Evolutionary conservation across 192 early-diverging fungal genomes (phyloP).

Genomic region (Blastocladiella britannica): DNA sequence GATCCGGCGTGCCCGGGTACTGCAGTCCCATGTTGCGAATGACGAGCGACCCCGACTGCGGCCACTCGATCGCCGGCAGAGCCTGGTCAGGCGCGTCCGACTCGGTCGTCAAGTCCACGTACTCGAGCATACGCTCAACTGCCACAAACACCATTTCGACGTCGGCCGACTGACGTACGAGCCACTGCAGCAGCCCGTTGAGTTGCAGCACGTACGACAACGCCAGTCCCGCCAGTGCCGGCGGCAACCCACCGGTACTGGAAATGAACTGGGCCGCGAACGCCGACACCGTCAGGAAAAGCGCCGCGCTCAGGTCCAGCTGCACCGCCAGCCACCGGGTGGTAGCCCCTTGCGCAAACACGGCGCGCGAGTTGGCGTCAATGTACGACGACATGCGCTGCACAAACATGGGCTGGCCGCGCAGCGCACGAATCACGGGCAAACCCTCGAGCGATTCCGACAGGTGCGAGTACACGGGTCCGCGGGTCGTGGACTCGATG

Average conservation of each 20-base stretch:
- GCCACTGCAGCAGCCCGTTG: constrained; percentile 22
- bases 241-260: constrained; percentile 14
- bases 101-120: constrained; percentile 52
- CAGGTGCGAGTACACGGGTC: constrained; percentile 34
- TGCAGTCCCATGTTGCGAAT: constrained; percentile 30
- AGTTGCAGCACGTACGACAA: constrained; percentile 32
- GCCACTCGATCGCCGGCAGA: constrained; percentile 31
- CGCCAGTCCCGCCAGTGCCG: constrained; percentile 27
- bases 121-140: constrained; percentile 47
- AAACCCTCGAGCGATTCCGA: constrained; percentile 48
- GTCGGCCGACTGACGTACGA: constrained; percentile 27
- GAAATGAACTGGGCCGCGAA: constrained; percentile 23
- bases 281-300: constrained; percentile 22
- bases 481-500: constrained; percentile 41
- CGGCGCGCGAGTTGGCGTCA: constrained; percentile 36
- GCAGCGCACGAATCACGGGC: constrained; percentile 44
- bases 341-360: constrained; percentile 28
- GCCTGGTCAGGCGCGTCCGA: constrained; percentile 22
- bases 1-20: constrained; percentile 29
- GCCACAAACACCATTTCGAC: constrained; percentile 34
- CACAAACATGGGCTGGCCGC: constrained; percentile 31
- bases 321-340: constrained; percentile 34
- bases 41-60: constrained; percentile 28
- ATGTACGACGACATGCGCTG: constrained; percentile 21
- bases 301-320: constrained; percentile 17